These are phyloP conservation scores for Cystobasidium ongulense DNA, from an alignment of 768 basidiomycete genomes.

Conservation along the genomic window DNA sequence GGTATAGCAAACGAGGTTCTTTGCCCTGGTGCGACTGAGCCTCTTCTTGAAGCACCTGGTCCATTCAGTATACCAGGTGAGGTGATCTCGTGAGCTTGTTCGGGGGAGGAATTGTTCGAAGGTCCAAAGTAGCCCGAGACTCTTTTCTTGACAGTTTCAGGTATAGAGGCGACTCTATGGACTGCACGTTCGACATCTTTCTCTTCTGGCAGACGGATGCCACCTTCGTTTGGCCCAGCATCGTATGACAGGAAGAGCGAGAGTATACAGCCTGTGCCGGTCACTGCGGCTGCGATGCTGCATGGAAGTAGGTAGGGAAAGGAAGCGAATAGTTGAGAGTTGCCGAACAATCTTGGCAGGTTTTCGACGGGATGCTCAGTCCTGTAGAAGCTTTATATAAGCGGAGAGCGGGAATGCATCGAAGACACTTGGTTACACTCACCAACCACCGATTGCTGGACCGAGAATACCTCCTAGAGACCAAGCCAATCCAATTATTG, in stretches of 20 bases:
- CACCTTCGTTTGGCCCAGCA: constrained; percentile 77
- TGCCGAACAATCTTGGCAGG: constrained; percentile 68
- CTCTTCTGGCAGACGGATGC: constrained; percentile 72
- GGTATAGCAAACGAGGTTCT: constrained; percentile 18
- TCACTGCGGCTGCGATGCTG: constrained; percentile 64
- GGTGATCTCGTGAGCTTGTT: constrained; percentile 14
- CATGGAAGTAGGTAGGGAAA: constrained; percentile 92
- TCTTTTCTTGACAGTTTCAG: constrained; percentile 4
- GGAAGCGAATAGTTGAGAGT: constrained; percentile 54
- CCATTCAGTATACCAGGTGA: not conserved
- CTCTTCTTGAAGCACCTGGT: not conserved
- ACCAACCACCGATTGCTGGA: constrained; percentile 57
- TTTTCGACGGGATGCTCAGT: constrained; percentile 61
- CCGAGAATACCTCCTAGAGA: constrained; percentile 88
- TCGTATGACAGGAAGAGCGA: constrained; percentile 82
- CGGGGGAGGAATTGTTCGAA: constrained; percentile 21
- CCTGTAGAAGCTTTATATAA: not conserved
- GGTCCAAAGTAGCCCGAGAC: constrained; percentile 17
- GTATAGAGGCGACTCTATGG: constrained; percentile 40
- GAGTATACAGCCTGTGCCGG: constrained; percentile 70
- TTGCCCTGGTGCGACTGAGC: not conserved
- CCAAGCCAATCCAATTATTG: constrained; percentile 67
- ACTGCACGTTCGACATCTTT: constrained; percentile 50
- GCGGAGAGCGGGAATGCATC: not conserved
- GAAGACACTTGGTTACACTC: not conserved